These are phyloP conservation scores for Botrytis fabae DNA, from an alignment of 2,329 filamentous ascomycete genomes.

Conservation along the genomic window DNA sequence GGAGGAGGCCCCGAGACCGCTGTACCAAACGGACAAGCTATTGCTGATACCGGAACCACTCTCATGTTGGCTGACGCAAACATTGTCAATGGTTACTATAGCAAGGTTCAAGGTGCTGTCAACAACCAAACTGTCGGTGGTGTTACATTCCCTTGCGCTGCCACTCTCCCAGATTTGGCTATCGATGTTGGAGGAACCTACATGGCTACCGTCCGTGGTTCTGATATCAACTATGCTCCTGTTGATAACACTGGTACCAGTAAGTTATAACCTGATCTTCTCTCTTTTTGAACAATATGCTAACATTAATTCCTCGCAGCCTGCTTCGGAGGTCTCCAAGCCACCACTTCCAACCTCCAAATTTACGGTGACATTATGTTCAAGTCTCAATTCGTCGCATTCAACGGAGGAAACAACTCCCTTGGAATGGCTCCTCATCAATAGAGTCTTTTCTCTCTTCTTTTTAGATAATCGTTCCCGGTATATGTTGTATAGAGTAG, in stretches of 20 bases:
- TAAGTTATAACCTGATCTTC: constrained; percentile 41
- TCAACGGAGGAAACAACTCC: constrained; percentile 56
- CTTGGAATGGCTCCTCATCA: constrained; percentile 51
- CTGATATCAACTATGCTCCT: constrained; percentile 54
- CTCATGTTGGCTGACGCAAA: constrained; percentile 43
- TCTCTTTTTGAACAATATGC: background rate
- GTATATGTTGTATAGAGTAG: background rate
- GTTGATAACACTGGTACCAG: constrained; percentile 48
- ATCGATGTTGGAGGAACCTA: constrained; percentile 44
- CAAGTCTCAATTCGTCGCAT: constrained; percentile 60
- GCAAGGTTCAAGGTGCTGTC: constrained; percentile 42
- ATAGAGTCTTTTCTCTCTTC: constrained; percentile 8
- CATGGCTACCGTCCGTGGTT: constrained; percentile 48
- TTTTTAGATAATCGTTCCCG: constrained; percentile 4
- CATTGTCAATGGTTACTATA: constrained; percentile 46
- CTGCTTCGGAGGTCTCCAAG: constrained; percentile 70
- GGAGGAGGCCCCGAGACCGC: constrained; percentile 54
- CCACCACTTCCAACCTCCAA: constrained; percentile 55
- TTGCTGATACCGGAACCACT: constrained; percentile 48
- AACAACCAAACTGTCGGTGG: constrained; percentile 42
- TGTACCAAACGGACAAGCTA: constrained; percentile 55
- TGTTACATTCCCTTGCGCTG: constrained; percentile 44
- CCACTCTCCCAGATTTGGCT: constrained; percentile 42
- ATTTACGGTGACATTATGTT: constrained; percentile 65
- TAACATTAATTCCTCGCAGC: constrained; percentile 40